Evolutionary conservation across 176 grass and related monocot genomes (phyloP).

Genomic region (Juncus effusus): DNA sequence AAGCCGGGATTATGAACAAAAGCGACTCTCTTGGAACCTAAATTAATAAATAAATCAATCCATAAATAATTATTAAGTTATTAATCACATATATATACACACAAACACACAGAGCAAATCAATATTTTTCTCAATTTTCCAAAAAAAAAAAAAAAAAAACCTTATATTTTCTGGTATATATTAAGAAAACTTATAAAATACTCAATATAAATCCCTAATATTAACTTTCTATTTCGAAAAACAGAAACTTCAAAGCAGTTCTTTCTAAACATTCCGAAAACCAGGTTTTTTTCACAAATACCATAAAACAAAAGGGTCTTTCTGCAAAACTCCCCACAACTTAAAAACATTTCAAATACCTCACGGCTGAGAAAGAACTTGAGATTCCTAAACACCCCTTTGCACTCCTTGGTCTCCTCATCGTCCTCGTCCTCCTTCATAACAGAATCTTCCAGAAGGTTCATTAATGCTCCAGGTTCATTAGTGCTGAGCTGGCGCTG

Average conservation of each 20-base stretch:
- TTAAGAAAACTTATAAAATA: too few species aligned
- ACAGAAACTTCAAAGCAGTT: too few species aligned
- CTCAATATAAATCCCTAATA: too few species aligned
- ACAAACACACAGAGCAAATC: too few species aligned
- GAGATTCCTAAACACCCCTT: slow-evolving; percentile 73
- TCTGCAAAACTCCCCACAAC: background rate
- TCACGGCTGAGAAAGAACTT: slow-evolving; percentile 94
- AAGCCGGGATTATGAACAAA: slow-evolving; percentile 86
- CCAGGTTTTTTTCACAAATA: slow-evolving; percentile 1
- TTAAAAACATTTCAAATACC: slow-evolving; percentile 35
- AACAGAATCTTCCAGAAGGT: slow-evolving; percentile 76
- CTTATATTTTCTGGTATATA: too few species aligned
- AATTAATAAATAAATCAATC: slow-evolving; percentile 1
- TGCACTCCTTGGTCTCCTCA: slow-evolving; percentile 55
- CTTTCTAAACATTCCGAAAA: background rate
- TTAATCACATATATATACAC: background rate
- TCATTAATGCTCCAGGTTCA: slow-evolving; percentile 91
- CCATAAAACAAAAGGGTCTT: background rate
- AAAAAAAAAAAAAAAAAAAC: too few species aligned
- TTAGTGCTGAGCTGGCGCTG: slow-evolving; percentile 86
- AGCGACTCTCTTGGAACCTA: slow-evolving; percentile 96
- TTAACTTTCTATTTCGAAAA: too few species aligned
- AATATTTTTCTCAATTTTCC: too few species aligned
- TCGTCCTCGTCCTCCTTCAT: slow-evolving; percentile 49
- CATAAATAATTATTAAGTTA: background rate